Conservation (phyloP, 805 yeast species). For the Yamadazyma sp. region DNA sequence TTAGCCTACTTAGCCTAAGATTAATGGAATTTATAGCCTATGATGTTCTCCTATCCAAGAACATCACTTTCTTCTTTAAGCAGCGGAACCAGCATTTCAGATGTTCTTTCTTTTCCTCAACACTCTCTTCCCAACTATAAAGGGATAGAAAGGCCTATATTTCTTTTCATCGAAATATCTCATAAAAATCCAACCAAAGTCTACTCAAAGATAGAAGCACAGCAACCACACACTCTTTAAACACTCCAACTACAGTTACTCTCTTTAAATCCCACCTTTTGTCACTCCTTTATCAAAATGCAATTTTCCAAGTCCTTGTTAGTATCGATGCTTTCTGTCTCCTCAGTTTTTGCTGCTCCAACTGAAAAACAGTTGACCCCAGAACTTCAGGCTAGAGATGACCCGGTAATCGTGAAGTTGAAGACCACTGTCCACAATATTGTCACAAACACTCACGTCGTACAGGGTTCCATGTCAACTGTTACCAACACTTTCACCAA, state of each 20-base stretch:
- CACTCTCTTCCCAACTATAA: no score
- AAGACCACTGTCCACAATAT: slow-evolving; percentile 36
- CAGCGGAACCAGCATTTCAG: no score
- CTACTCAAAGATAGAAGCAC: no score
- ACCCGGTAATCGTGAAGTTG: slow-evolving; percentile 31
- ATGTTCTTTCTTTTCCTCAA: no score
- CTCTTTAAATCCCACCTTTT: slow-evolving; percentile 14
- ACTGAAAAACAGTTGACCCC: slow-evolving; percentile 12
- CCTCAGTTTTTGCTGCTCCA: slow-evolving; percentile 22
- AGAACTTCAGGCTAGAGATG: slow-evolving; percentile 15
- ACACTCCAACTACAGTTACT: slow-evolving; percentile 17
- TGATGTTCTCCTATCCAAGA: no score
- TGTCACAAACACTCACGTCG: slow-evolving; percentile 33
- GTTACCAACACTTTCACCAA: slow-evolving; percentile 27
- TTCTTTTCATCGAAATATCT: neutral
- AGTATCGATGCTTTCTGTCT: slow-evolving; percentile 21
- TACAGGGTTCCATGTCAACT: slow-evolving; percentile 30
- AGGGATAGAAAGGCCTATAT: no score
- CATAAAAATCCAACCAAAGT: no score
- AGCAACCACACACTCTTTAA: no score
- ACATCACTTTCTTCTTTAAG: no score
- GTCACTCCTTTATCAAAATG: slow-evolving; percentile 19
- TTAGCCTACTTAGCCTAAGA: no score
- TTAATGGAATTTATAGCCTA: no score
- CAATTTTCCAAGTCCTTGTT: slow-evolving; percentile 25